Base-by-base conservation (phyloP, 2,329 filamentous ascomycete genomes). In the Passalora sequoiae region DNA sequence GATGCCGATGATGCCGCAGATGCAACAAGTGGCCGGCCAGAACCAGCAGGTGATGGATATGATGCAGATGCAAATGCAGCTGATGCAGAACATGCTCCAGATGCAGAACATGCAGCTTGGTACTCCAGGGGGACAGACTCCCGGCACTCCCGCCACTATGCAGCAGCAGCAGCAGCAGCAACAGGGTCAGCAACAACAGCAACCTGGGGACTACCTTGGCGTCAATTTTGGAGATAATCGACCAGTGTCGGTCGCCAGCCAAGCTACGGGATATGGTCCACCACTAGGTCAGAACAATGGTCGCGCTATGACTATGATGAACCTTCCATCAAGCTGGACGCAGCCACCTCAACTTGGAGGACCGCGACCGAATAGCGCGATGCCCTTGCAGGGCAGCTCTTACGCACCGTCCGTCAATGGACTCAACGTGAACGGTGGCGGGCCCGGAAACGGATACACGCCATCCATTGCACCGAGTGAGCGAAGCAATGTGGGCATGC, bases 391-490 rank as follows among this genome's bases (percentile, higher is more conserved):
- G 38, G 41, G 15, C 31, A 47, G 41, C 28, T 44, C 43, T 20
- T 64, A 63, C 35, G 53, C 60, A 6, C 59, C 58, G n/a, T 63
- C 60, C 55, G 31, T 68, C 60, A 50, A 65, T 62, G 55, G 65
- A 61, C 31, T 64, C 54, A 47, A 66, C 60, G 35, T 68, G 57
- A 51, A 58, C 19, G 47, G 63, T 60, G 58, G 58, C 28, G 57
- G 57, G 33, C 55, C 70, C n/a, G n/a, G n/a, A 35, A 66, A 66
- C 39, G 81, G 79, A 6, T 97, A 97, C 66, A 78, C 89, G 1
- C 81, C 89, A 1, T 97, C 91, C 1, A 94, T 98, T 54, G 91
- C 92, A 2, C 92, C 92, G 1, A 95, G 88, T 4, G 92, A 97
- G 69, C 84, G 92, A 49, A 97, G 89, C 73, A 97, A 94, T 63